Evolutionary conservation across 2,329 filamentous ascomycete species (phyloP), one percentile per base, ranked within the genome.

Genomic region (Phialophora chinensis): DNA sequence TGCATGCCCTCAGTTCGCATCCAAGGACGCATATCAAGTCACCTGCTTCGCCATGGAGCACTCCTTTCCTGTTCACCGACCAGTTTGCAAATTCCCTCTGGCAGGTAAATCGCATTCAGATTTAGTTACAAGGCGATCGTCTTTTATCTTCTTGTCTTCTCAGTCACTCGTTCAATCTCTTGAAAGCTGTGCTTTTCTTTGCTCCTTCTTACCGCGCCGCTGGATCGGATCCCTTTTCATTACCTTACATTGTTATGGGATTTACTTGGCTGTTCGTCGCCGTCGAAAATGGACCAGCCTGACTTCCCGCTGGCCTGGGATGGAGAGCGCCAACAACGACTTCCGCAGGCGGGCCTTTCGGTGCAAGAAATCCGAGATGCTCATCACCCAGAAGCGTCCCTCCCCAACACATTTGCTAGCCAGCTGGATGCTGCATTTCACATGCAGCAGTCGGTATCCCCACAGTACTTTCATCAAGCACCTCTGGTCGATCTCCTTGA

Each of bases 261-360:
- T 31, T 20, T 55, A 4, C 53, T 14, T 55, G 53, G 29, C 53
- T 55, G 25, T 12, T 10, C 53, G 50, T 52, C 60, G 33, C 60
- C 17, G 23, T 33, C 33, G 17, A 12, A 38, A 31, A 62, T 62
- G 60, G 23, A 62, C 11, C 60, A 62, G 7, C 25, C 38, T 27
- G 38, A n/a, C 10, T 20, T 62, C 7, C 38, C 38, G 5, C 38
- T 33, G 35, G 25, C 38, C 14, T 54, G 44, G 25, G 23, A 55
- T 20, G 52, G 42, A 12, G 52, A 42, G 20, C 35, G 27, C 29
- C 60, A 47, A 50, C 25, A 10, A 11, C 52, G 14, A 27, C 25
- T 33, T 31, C 35, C 38, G 50, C 52, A 25, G 25, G 23, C 11
- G 12, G 59, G 49, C 20, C n/a, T 14, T 62, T 31, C 60, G 50